Evolutionary conservation across 805 yeast genomes (phyloP).

Genomic region (Ogataea wickerhamii): DNA sequence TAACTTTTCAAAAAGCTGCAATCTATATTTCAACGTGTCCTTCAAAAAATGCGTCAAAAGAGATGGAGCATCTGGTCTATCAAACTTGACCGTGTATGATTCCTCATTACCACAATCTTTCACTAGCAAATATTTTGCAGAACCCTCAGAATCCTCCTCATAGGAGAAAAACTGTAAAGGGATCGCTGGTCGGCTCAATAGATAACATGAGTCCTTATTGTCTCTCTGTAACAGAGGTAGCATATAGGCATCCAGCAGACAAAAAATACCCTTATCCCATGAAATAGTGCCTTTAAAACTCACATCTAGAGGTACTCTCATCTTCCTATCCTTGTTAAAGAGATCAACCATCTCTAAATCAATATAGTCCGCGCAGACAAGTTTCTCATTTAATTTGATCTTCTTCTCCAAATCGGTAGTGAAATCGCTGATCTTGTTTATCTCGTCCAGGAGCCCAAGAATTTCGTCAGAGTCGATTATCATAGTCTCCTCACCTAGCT

Average conservation of each 20-base stretch:
- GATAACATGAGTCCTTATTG: slow-evolving; percentile 17
- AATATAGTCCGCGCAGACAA: slow-evolving; percentile 29
- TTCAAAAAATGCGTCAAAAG: slow-evolving; percentile 23
- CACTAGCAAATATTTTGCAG: slow-evolving; percentile 18
- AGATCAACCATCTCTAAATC: slow-evolving; percentile 32
- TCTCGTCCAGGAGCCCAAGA: slow-evolving; percentile 15
- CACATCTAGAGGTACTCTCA: slow-evolving; percentile 24
- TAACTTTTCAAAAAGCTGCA: slow-evolving; percentile 21
- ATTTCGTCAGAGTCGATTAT: slow-evolving; percentile 17
- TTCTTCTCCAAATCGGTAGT: slow-evolving; percentile 32
- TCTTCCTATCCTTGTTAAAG: slow-evolving; percentile 25
- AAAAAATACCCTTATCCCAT: slow-evolving; percentile 41
- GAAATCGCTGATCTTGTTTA: slow-evolving; percentile 28
- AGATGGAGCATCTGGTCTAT: slow-evolving; percentile 21
- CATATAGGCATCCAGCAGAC: slow-evolving; percentile 36
- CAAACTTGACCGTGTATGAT: slow-evolving; percentile 17
- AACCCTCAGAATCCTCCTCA: slow-evolving; percentile 15
- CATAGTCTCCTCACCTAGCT: slow-evolving; percentile 13
- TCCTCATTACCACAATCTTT: slow-evolving; percentile 24
- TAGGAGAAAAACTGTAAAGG: slow-evolving; percentile 27
- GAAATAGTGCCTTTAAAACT: slow-evolving; percentile 28
- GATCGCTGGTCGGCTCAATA: slow-evolving; percentile 25
- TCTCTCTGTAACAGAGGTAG: slow-evolving; percentile 22
- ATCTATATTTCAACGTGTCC: slow-evolving; percentile 18
- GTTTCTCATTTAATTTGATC: slow-evolving; percentile 28